These are phyloP conservation scores for Peniophora sp. DNA, from an alignment of 1,284 basidiomycete species.

Conservation along the genomic window DNA sequence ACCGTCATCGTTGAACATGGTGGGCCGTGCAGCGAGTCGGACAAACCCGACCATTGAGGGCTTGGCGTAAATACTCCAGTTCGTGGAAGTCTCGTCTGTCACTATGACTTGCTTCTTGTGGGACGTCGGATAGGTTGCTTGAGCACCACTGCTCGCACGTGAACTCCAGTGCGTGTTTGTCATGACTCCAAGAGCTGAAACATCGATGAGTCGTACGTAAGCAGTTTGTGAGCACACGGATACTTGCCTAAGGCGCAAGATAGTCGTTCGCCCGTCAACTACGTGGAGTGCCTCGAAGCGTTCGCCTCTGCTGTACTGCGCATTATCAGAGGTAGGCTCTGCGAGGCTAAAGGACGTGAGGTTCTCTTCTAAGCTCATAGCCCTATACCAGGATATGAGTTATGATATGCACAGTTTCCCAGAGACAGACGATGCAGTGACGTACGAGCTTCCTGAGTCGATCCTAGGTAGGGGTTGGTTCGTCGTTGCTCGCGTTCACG, in stretches of 20 bases:
- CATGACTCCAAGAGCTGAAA: not conserved
- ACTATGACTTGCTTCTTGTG: not conserved
- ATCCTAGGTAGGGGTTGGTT: no score
- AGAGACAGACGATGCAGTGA: no score
- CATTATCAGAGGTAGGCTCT: not conserved
- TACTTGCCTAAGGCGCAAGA: constrained; percentile 11
- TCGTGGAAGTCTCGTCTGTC: constrained; percentile 4
- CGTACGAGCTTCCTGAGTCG: no score
- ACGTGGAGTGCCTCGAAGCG: constrained; percentile 10
- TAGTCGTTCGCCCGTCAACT: constrained; percentile 6
- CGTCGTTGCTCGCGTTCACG: no score
- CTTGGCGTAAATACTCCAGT: constrained; percentile 10
- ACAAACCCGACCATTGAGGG: constrained; percentile 2
- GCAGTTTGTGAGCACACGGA: not conserved
- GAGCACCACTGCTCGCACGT: not conserved
- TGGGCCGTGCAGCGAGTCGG: constrained; percentile 6
- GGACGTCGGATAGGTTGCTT: not conserved
- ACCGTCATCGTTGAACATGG: constrained; percentile 13
- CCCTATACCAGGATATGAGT: no score
- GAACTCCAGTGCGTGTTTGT: not conserved
- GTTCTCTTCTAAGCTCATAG: no score
- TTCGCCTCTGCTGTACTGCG: constrained; percentile 1
- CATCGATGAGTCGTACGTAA: not conserved
- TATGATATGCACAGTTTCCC: no score
- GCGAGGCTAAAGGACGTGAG: constrained; percentile 12